Evolutionary conservation across 1,284 basidiomycete genomes (phyloP).

Genomic region (Ganoderma leucocontextum): DNA sequence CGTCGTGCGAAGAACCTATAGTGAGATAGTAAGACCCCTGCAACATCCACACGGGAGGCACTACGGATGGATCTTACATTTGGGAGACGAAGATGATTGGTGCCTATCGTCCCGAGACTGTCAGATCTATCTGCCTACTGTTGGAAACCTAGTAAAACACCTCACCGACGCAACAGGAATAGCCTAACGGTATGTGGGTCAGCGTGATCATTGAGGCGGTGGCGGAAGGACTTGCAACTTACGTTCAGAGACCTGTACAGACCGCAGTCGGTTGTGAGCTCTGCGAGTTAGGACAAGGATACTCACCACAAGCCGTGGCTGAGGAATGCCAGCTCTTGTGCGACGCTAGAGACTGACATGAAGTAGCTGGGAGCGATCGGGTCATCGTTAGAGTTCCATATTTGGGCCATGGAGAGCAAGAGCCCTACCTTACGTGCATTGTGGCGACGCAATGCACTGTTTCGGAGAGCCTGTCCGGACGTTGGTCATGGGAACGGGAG

Average conservation of each 20-base stretch:
- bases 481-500: not conserved
- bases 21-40: not conserved
- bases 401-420: not conserved
- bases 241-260: conserved; percentile 1
- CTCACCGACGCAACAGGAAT: not conserved
- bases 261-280: not conserved
- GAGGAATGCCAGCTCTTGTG: not conserved
- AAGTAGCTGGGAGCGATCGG: not conserved
- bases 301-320: not conserved
- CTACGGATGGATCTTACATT: not conserved
- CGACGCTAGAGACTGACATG: not conserved
- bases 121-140: not conserved
- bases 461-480: not conserved
- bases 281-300: not conserved
- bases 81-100: not conserved
- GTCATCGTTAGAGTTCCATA: not conserved
- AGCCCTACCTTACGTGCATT: not conserved
- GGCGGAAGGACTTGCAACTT: not conserved
- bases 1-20: conserved; percentile 1
- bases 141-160: not conserved
- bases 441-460: conserved; percentile 2
- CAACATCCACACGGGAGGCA: not conserved
- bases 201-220: not conserved
- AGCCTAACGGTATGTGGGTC: not conserved
- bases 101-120: not conserved